Evolutionary conservation across 306 rosid genomes (phyloP), one percentile per base, ranked within the genome.

Genomic region (Lotus japonicus): DNA sequence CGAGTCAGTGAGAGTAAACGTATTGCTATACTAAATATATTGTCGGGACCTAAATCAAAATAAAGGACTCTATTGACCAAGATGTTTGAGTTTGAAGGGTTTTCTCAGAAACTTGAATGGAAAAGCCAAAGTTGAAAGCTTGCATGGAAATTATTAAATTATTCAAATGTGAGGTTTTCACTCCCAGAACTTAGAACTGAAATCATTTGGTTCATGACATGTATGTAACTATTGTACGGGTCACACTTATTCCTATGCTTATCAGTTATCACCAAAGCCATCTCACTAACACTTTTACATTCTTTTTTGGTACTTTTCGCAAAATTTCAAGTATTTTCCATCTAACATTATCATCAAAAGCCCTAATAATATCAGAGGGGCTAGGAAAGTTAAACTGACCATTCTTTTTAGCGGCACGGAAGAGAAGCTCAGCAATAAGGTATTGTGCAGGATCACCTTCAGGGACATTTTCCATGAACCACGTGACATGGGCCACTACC

Each of bases 371-470:
- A 60, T 51, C 13, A 4, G 15, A 42, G 49, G 64, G 71, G 9
- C 9, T 10, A 33, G 58, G 35, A 18, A 55, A 38, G 66, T 7
- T 12, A 77, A 49, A 84, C 86, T 81, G 13, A 83, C 91, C 88
- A 67, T 83, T 81, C 76, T 83, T 86, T 74, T 86, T 83, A 17
- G 91, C 88, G 9, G 91, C 91, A 67, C 91, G 84, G 70, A 86
- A 77, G 74, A 86, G 88, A 76, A 86, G 88, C 78, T 86, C 88
- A 5, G 88, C 86, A 19, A 86, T 83, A 16, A 86, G 86, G 74
- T 81, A 81, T 71, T 86, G 91, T n/a, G 91, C 91, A 66, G 91
- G 91, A 77, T 86, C 91, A 31, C 91, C 91, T 51, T 79, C 88
- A 1, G 90, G 90, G 53, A 80, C 84, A 60, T 83, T 85, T 75